Conservation (phyloP, 345 rosid species). For the Lepidium africanum region DNA sequence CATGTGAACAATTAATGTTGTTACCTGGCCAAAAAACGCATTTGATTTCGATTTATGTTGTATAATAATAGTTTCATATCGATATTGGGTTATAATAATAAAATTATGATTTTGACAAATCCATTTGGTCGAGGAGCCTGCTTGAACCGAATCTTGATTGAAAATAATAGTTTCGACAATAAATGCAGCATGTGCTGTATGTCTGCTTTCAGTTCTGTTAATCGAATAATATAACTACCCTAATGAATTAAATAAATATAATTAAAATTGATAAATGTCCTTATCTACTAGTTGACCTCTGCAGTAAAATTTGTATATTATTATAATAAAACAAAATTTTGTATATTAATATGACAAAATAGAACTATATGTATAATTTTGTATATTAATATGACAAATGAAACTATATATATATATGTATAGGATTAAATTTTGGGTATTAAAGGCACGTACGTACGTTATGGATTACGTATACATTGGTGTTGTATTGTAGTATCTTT, state of each 20-base stretch:
- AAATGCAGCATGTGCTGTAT: conserved; percentile 19
- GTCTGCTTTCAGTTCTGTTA: conserved; percentile 9
- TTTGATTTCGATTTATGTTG: background rate
- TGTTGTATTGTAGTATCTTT: too few species aligned
- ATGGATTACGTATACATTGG: too few species aligned
- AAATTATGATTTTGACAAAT: conserved; percentile 12
- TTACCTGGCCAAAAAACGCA: background rate
- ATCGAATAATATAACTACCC: conserved; percentile 2
- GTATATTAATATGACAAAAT: too few species aligned
- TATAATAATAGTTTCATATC: background rate
- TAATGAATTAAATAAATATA: background rate
- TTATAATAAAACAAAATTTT: background rate
- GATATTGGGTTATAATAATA: background rate
- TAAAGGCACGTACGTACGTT: too few species aligned
- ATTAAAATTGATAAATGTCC: background rate
- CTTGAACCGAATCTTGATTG: conserved; percentile 11
- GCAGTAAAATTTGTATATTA: background rate
- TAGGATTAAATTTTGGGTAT: too few species aligned
- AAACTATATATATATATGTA: too few species aligned
- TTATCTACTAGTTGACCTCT: conserved; percentile 2
- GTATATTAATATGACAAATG: too few species aligned
- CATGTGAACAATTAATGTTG: conserved; percentile 15
- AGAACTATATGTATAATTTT: too few species aligned
- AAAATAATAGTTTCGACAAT: conserved; percentile 7
- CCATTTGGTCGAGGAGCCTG: conserved; percentile 25